Base-by-base conservation (phyloP, 2,329 filamentous ascomycete species). In the Exophiala calicioides region DNA sequence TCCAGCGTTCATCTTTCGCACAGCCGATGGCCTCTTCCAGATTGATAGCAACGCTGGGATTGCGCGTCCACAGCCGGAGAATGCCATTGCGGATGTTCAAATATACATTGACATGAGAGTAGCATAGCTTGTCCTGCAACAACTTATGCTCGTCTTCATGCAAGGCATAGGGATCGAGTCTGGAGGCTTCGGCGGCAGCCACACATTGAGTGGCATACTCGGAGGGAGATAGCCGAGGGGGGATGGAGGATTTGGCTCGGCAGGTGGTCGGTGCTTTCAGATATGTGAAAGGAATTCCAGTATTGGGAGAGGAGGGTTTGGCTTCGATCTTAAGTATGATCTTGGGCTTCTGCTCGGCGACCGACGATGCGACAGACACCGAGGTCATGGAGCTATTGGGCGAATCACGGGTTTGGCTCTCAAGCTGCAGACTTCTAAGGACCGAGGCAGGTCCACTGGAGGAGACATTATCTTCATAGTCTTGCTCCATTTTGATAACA, bases 71-170 rank as follows among this genome's bases (percentile, higher is more conserved):
- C 30, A 97, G 70, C 44, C 93, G 80, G 42, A 98, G 73, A 49
- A 98, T 95, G 12, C 89, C 88, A 66, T 98, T 98, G 58, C 93
- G 81, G 53, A 98, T 93, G 65, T 97, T 97, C 43, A 98, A 75
- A 68, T 98, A 98, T 9, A 89, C 88, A 2, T 91, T 96, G 57
- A 96, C 89, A 68, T 98, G 93, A 23, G 85, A 78, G 60, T 88
- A 84, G 62, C 86, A 95, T 58, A 98, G 82, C 60, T 94, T 84
- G 52, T 87, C 78, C 52, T 88, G 81, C 30, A 98, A 72, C 50
- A 95, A 76, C 49, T 78, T 73, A 63, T 96, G 90, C 67, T 98
- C 93, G 53, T 88, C 84, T 19, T 80, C 78, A 66, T 97, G 90
- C 29, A 98, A 72, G 8, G 86, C 84, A 67, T 93, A 97, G 1